Base-by-base conservation (phyloP, 345 rosid genomes). In the Cardamine resedifolia region DNA sequence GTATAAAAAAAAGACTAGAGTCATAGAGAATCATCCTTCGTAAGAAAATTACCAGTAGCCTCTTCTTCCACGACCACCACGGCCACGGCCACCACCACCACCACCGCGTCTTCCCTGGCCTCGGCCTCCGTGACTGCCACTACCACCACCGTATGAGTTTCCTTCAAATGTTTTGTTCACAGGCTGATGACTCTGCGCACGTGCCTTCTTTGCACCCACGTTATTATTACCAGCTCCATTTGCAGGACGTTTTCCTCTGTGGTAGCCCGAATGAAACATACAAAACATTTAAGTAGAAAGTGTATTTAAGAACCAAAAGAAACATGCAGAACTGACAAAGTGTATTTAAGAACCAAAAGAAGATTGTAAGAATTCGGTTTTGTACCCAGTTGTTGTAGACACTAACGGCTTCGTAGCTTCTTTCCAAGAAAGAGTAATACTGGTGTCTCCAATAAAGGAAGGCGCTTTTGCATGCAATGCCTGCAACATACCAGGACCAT, bases 381-480 rank as follows among this genome's bases (percentile, higher is more conserved):
- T 67, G 18, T 86, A 92, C 98, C 96, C 96, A 53, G 85, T 64
- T 20, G 76, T 61, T 3, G 85, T 60, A 26, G 83, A 74, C 47
- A 89, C 74, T 43, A 87, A 76, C 38, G 91, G 73, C 78, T 87
- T 90, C 24, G 71, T 33, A 71, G 82, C 87, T 82, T 90, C 96
- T 76, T 87, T 92, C 98, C 98, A 92, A 33, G 96, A 92, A 21
- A 88, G 86, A 51, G 75, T 87, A 60, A 90, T 59, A 72, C 87
- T 92, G 70, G 78, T 87, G 76, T 92, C 95, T 71, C 96, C 96
- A 59, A 88, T 88, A 75, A 90, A 92, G 15, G 90, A 66, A 55
- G 96, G 96, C 3, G 85, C 78, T 80, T 88, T 92, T 33, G 85
- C 81, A 84, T 90, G 98, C 65, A 92, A 65, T 7, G 83, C 87